Evolutionary conservation across 2,329 filamentous ascomycete genomes (phyloP).

Genomic region (Tympanopsis confertula): DNA sequence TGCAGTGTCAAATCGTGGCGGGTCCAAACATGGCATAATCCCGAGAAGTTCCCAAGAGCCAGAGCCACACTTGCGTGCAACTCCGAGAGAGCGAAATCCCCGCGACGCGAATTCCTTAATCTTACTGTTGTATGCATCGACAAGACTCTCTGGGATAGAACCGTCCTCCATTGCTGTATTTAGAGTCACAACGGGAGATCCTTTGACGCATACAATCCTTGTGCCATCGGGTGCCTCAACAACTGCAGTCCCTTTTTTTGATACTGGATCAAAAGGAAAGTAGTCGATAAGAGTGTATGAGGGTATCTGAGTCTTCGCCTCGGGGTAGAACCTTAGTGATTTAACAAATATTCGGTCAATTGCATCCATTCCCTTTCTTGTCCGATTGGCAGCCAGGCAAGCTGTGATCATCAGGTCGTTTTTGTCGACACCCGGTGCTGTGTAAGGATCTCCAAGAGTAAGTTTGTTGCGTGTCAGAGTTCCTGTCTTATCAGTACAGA

Average conservation of each 20-base stretch:
- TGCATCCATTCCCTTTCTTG: conserved; percentile 90
- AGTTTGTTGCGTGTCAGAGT: conserved; percentile 92
- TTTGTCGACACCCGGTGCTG: conserved; percentile 67
- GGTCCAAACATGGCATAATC: conserved; percentile 90
- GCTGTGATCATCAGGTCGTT: conserved; percentile 89
- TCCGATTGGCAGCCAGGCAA: conserved; percentile 78
- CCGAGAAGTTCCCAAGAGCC: conserved; percentile 82
- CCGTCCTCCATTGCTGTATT: conserved; percentile 81
- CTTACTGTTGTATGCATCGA: conserved; percentile 82
- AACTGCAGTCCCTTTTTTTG: conserved; percentile 79
- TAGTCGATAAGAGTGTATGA: conserved; percentile 81
- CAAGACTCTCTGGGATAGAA: conserved; percentile 63
- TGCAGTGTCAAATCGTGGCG: conserved; percentile 79
- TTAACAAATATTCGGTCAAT: conserved; percentile 94
- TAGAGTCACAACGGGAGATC: conserved; percentile 76
- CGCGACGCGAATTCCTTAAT: conserved; percentile 83
- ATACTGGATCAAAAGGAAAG: conserved; percentile 82
- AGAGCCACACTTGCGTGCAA: conserved; percentile 78
- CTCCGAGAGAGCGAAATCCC: conserved; percentile 88
- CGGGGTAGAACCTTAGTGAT: conserved; percentile 69
- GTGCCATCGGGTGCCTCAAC: conserved; percentile 77
- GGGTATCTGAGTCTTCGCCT: conserved; percentile 67
- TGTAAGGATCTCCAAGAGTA: conserved; percentile 74
- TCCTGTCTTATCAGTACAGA: conserved; percentile 90
- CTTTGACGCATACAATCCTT: conserved; percentile 81